phyloP scores from a whole-genome alignment of 805 yeast species.

The Schwanniomyces vanrijiae region DNA sequence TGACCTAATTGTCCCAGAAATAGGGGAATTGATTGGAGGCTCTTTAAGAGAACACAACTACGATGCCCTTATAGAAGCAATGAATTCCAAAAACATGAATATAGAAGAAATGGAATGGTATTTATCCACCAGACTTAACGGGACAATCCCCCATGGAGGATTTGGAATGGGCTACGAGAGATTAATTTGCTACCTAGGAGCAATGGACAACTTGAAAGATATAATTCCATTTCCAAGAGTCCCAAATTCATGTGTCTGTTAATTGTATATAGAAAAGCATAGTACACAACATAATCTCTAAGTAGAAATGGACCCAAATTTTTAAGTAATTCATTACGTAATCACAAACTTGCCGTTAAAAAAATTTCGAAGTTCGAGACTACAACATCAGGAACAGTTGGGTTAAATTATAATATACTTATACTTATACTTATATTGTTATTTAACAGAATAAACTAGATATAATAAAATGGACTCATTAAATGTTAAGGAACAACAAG shows the following conservation, averaged over 20 bases:
- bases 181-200: slow-evolving; percentile 68
- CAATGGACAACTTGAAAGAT: slow-evolving; percentile 79
- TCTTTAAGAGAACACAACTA: slow-evolving; percentile 80
- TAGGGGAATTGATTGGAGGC: slow-evolving; percentile 95
- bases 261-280: slow-evolving; percentile 6
- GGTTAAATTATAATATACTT: neutral
- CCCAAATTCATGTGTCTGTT: slow-evolving; percentile 41
- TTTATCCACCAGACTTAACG: slow-evolving; percentile 66
- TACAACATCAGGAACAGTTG: neutral
- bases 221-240: slow-evolving; percentile 85
- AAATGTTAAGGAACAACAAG: slow-evolving; percentile 94
- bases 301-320: neutral
- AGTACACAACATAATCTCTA: neutral
- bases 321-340: neutral
- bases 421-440: neutral
- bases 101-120: slow-evolving; percentile 75
- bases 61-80: slow-evolving; percentile 46
- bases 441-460: neutral
- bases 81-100: slow-evolving; percentile 58
- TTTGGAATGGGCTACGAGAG: slow-evolving; percentile 96
- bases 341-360: slow-evolving; percentile 1
- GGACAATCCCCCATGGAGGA: slow-evolving; percentile 93
- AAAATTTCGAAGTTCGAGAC: slow-evolving; percentile 9
- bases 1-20: slow-evolving; percentile 83
- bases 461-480: slow-evolving; percentile 77